phyloP scores from a whole-genome alignment of 805 yeast species.

The Schwanniomyces pseudopolymorphus region DNA sequence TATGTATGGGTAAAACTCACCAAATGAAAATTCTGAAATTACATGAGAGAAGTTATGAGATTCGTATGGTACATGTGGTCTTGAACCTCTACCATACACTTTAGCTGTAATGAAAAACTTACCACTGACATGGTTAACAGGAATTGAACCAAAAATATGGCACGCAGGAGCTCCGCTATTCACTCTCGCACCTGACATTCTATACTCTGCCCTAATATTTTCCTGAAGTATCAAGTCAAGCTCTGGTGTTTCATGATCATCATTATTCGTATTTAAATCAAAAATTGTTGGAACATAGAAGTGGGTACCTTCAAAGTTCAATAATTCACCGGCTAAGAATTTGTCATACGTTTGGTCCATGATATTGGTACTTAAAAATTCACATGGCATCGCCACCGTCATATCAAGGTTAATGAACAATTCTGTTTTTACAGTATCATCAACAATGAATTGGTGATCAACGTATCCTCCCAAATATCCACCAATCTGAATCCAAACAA shows the following conservation, averaged over 20 bases:
- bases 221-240: conserved; percentile 66
- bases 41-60: conserved; percentile 78
- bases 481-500: conserved; percentile 84
- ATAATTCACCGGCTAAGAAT: conserved; percentile 71
- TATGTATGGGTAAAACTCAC: conserved; percentile 82
- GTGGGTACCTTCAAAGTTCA: conserved; percentile 65
- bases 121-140: conserved; percentile 84
- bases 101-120: conserved; percentile 80
- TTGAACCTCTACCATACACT: conserved; percentile 61
- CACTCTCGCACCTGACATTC: conserved; percentile 38
- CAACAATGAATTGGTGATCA: conserved; percentile 77
- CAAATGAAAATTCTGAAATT: conserved; percentile 85
- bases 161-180: conserved; percentile 74
- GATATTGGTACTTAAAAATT: conserved; percentile 69
- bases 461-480: conserved; percentile 79
- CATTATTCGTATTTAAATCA: conserved; percentile 44
- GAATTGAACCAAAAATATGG: conserved; percentile 77
- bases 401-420: conserved; percentile 77
- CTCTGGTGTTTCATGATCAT: conserved; percentile 55
- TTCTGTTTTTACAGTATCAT: conserved; percentile 52
- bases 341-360: conserved; percentile 77
- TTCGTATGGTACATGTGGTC: conserved; percentile 47
- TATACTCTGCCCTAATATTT: conserved; percentile 64
- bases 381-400: conserved; percentile 82
- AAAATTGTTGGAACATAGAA: conserved; percentile 56